phyloP scores from a whole-genome alignment of 805 yeast species.

The Kuraishia molischiana region DNA sequence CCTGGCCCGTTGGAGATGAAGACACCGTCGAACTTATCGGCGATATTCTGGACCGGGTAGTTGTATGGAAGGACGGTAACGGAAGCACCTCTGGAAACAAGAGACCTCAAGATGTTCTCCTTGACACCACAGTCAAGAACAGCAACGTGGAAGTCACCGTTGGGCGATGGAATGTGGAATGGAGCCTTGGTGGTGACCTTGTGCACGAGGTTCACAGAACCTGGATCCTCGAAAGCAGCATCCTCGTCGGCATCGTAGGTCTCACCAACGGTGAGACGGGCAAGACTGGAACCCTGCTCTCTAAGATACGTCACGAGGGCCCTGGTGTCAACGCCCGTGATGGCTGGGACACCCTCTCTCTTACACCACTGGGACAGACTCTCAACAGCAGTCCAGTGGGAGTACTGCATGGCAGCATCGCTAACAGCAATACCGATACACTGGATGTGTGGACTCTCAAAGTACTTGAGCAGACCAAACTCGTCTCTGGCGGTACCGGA shows the following conservation, averaged over 20 bases:
- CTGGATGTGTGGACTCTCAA: constrained; percentile 87
- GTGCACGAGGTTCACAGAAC: constrained; percentile 79
- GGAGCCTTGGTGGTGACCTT: constrained; percentile 94
- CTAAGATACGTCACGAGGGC: constrained; percentile 86
- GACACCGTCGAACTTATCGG: constrained; percentile 87
- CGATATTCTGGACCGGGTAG: constrained; percentile 86
- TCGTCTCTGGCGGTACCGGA: constrained; percentile 72
- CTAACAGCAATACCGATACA: constrained; percentile 95
- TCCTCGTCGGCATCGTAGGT: constrained; percentile 88
- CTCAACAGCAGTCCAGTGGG: constrained; percentile 99
- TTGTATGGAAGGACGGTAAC: constrained; percentile 95
- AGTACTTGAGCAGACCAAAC: constrained; percentile 75
- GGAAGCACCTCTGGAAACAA: constrained; percentile 91
- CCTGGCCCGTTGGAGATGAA: constrained; percentile 97
- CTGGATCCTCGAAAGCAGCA: constrained; percentile 87
- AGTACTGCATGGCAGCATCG: constrained; percentile 88
- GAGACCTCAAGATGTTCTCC: constrained; percentile 90
- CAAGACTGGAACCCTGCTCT: constrained; percentile 93
- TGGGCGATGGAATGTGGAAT: constrained; percentile 69
- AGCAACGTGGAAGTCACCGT: constrained; percentile 67
- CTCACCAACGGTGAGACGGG: constrained; percentile 82
- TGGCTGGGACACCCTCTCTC: constrained; percentile 92
- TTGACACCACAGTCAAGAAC: constrained; percentile 97
- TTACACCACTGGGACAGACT: constrained; percentile 92
- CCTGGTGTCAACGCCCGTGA: constrained; percentile 96